A percentile compares a stretch with the other conserved stretches of the same genome.
phyloP scores from a whole-genome alignment of 1,284 basidiomycete genomes.

The Coniferiporia weirii region DNA sequence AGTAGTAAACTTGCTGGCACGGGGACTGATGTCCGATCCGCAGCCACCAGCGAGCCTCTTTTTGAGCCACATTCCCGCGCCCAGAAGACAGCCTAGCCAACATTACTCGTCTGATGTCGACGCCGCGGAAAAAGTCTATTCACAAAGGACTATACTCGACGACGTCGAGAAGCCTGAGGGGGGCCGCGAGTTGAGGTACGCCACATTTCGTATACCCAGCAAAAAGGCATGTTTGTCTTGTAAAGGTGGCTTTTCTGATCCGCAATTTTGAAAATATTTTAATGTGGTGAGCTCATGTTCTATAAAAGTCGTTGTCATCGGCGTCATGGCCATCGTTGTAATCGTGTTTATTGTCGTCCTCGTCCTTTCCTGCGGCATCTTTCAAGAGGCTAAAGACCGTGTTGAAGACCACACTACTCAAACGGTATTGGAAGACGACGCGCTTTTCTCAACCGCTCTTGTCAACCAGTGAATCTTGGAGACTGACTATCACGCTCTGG shows the following conservation, averaged over 20 bases:
- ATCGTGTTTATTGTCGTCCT: constrained; percentile 7
- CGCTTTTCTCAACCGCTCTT: too few species aligned
- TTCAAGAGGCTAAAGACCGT: constrained; percentile 15
- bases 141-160: constrained; percentile 5
- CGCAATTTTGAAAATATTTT: background rate
- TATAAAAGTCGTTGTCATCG: constrained; percentile 2
- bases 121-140: background rate
- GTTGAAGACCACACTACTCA: constrained; percentile 8
- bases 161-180: constrained; percentile 1
- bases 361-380: constrained; percentile 15
- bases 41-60: too few species aligned
- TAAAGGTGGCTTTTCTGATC: constrained; percentile 1
- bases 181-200: constrained; percentile 5
- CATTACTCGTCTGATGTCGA: background rate
- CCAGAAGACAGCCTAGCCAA: background rate
- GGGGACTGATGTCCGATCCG: too few species aligned
- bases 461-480: too few species aligned
- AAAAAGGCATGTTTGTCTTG: background rate
- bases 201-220: constrained; percentile 3
- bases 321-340: constrained; percentile 1
- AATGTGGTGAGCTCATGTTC: background rate
- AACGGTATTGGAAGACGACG: background rate
- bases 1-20: too few species aligned
- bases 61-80: constrained; percentile 1
- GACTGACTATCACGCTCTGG: too few species aligned